Percentiles rank a stretch among this genome's conserved stretches.
Evolutionary conservation across 2,329 filamentous ascomycete genomes (phyloP).

Genomic region (Blastomyces parvus): DNA sequence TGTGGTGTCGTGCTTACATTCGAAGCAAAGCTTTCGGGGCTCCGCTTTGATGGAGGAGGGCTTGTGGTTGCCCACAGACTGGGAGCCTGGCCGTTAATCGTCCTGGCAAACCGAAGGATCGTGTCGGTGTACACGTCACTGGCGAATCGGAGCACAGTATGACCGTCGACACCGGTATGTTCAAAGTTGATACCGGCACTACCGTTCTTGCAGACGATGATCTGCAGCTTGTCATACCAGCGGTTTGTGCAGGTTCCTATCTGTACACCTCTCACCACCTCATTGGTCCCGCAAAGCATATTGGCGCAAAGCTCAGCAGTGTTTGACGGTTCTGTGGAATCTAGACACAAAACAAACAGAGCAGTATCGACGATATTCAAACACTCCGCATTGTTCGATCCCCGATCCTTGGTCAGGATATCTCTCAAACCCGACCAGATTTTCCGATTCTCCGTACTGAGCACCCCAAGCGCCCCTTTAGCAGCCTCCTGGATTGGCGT

Average conservation of each 20-base stretch:
- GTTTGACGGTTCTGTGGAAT: conserved; percentile 77
- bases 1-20: conserved; percentile 89
- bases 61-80: conserved; percentile 84
- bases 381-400: conserved; percentile 91
- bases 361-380: conserved; percentile 93
- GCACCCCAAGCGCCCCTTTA: conserved; percentile 84
- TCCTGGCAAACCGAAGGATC: conserved; percentile 86
- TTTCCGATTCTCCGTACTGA: conserved; percentile 94
- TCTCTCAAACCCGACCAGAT: conserved; percentile 89
- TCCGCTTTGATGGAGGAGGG: conserved; percentile 84
- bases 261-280: conserved; percentile 86
- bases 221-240: conserved; percentile 99
- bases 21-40: conserved; percentile 68
- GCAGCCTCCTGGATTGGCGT: conserved; percentile 88
- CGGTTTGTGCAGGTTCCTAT: conserved; percentile 96
- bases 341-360: conserved; percentile 82
- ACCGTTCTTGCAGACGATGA: conserved; percentile 98
- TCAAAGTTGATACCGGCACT: conserved; percentile 99
- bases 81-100: conserved; percentile 88
- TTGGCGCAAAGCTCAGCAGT: conserved; percentile 87
- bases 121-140: conserved; percentile 97
- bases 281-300: conserved; percentile 93
- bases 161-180: conserved; percentile 93
- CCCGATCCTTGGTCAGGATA: conserved; percentile 71
- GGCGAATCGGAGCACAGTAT: conserved; percentile 91